These are phyloP conservation scores for Boletus reticulatus DNA, from an alignment of 768 basidiomycete genomes.

Conservation along the genomic window DNA sequence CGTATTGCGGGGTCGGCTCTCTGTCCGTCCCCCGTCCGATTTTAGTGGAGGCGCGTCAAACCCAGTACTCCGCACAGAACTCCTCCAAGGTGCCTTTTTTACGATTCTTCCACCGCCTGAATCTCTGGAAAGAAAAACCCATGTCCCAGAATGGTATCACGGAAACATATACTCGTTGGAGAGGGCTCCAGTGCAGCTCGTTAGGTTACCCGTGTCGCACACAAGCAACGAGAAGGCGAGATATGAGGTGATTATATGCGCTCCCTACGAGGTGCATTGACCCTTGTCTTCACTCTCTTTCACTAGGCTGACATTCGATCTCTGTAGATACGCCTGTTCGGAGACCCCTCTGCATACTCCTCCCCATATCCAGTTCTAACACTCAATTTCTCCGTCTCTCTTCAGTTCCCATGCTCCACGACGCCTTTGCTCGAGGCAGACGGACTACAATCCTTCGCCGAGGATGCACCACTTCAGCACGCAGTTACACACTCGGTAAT, in stretches of 20 bases:
- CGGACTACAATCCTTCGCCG: not conserved
- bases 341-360: constrained; percentile 54
- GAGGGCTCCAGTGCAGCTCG: constrained; percentile 45
- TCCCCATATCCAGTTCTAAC: constrained; percentile 52
- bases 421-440: not conserved
- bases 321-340: constrained; percentile 75
- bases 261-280: constrained; percentile 70
- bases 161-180: constrained; percentile 84
- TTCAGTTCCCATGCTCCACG: constrained; percentile 30
- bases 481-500: constrained; percentile 52
- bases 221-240: constrained; percentile 35
- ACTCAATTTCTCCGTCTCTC: constrained; percentile 48
- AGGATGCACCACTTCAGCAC: constrained; percentile 32
- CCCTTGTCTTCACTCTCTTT: not conserved
- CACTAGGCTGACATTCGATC: not conserved
- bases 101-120: constrained; percentile 51
- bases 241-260: constrained; percentile 74
- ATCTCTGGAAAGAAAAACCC: constrained; percentile 25
- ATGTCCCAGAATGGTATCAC: constrained; percentile 62
- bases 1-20: constrained; percentile 63
- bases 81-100: constrained; percentile 76
- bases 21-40: constrained; percentile 46
- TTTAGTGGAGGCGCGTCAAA: not conserved
- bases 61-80: constrained; percentile 55
- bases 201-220: constrained; percentile 49